Evolutionary conservation across 2,329 filamentous ascomycete genomes (phyloP).

Genomic region (Ilyonectria mors-panacis): DNA sequence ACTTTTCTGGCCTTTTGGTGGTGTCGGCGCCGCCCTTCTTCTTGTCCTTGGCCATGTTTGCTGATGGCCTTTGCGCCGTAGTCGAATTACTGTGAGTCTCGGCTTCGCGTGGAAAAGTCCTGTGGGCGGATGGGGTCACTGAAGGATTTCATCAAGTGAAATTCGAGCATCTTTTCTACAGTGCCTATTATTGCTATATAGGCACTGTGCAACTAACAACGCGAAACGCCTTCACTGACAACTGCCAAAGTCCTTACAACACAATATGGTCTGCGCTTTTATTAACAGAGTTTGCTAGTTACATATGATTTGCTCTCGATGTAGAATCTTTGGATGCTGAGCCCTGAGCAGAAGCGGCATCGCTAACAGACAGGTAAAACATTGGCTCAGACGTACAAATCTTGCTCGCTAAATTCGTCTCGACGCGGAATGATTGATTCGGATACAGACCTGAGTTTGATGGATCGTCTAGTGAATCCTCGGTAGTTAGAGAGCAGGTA

Average conservation of each 20-base stretch:
- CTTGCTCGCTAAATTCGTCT: neutral
- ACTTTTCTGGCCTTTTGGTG: slow-evolving; percentile 67
- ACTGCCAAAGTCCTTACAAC: no score
- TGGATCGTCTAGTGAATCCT: neutral
- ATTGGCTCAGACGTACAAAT: neutral
- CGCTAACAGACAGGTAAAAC: neutral
- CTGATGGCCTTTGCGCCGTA: slow-evolving; percentile 12
- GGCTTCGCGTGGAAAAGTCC: slow-evolving; percentile 37
- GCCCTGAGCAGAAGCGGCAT: neutral
- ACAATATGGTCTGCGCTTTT: no score
- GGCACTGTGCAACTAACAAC: slow-evolving; percentile 28
- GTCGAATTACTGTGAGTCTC: slow-evolving; percentile 25
- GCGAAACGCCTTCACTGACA: neutral
- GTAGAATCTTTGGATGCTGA: neutral
- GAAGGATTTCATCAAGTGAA: slow-evolving; percentile 48
- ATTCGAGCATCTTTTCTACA: slow-evolving; percentile 41
- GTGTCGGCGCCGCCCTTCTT: slow-evolving; percentile 64
- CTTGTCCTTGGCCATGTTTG: slow-evolving; percentile 66
- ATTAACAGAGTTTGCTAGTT: no score
- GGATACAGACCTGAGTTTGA: neutral
- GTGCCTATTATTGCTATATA: neutral
- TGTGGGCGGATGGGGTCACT: slow-evolving; percentile 46
- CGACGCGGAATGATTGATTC: neutral
- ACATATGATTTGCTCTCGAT: neutral
- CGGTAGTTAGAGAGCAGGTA: neutral